A percentile compares a stretch with the other conserved stretches of the same genome.
Evolutionary conservation across 345 rosid genomes (phyloP).

Genomic region (Anacardium occidentale): DNA sequence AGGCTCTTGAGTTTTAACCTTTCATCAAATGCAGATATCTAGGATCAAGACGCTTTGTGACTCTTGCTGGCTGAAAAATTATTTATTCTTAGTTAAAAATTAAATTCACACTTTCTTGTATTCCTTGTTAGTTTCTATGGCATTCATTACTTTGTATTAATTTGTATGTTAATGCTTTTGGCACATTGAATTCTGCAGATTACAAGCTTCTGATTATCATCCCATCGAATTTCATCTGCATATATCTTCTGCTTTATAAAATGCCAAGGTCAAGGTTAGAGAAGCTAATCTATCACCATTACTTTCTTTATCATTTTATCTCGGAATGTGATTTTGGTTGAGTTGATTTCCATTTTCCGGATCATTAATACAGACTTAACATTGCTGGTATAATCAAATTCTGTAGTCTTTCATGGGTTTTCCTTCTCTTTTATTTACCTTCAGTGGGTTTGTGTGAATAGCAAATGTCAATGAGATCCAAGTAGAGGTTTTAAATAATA

Average conservation of each 20-base stretch:
- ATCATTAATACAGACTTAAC: background rate
- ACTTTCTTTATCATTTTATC: no score
- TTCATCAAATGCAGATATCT: background rate
- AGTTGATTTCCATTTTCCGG: background rate
- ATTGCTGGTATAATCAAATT: background rate
- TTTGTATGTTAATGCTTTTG: background rate
- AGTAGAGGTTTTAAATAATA: background rate
- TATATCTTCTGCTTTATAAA: constrained; percentile 15
- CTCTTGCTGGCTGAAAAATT: background rate
- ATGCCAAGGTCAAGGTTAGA: constrained; percentile 88
- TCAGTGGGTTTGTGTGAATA: background rate
- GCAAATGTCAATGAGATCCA: background rate
- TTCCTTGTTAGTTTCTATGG: background rate
- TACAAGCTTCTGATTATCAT: constrained; percentile 16
- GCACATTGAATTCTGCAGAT: constrained; percentile 27
- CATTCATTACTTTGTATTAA: background rate
- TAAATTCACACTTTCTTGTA: background rate
- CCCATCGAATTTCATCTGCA: constrained; percentile 11
- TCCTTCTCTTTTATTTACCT: background rate
- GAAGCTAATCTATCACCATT: background rate
- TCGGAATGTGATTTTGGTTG: no score
- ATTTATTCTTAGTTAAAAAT: background rate
- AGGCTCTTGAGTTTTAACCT: background rate
- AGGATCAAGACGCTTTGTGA: background rate
- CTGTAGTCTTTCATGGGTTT: no score